A percentile compares a stretch with the other conserved stretches of the same genome.
phyloP scores from a whole-genome alignment of 768 basidiomycete species.

The Mycena floridula region DNA sequence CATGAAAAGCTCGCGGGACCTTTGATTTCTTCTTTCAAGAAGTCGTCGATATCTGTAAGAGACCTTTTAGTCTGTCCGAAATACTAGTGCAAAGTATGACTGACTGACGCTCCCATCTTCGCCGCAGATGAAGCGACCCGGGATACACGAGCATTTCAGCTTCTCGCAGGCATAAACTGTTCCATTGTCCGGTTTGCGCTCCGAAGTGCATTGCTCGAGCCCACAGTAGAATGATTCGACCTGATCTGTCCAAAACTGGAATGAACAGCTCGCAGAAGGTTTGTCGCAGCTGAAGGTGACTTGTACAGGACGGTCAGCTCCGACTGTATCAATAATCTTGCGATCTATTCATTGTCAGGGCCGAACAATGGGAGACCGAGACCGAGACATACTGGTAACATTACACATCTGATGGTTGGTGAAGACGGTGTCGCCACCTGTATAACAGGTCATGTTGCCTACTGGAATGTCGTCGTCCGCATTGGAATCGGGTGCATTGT shows the following conservation, averaged over 20 bases:
- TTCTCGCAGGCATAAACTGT: slow-evolving; percentile 79
- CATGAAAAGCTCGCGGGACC: slow-evolving; percentile 90
- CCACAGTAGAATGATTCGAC: slow-evolving; percentile 96
- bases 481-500: slow-evolving; percentile 29
- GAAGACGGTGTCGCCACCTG: slow-evolving; percentile 88
- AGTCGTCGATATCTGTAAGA: slow-evolving; percentile 82
- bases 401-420: slow-evolving; percentile 97
- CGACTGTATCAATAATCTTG: slow-evolving; percentile 89
- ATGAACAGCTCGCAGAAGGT: slow-evolving; percentile 61
- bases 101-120: slow-evolving; percentile 89
- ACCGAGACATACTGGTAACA: slow-evolving; percentile 76
- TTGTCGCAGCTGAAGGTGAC: slow-evolving; percentile 92
- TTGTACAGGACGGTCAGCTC: slow-evolving; percentile 85
- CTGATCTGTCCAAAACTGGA: slow-evolving; percentile 97
- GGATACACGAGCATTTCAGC: slow-evolving; percentile 90
- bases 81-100: too few relatives aligned
- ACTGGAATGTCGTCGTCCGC: slow-evolving; percentile 28
- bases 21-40: slow-evolving; percentile 81
- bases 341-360: slow-evolving; percentile 53
- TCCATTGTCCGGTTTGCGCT: slow-evolving; percentile 45
- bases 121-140: slow-evolving; percentile 90
- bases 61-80: not conserved
- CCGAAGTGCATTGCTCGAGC: slow-evolving; percentile 61
- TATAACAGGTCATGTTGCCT: slow-evolving; percentile 89
- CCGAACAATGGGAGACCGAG: not conserved